phyloP scores from a whole-genome alignment of 768 basidiomycete genomes.

The Amyloporia xantha region DNA sequence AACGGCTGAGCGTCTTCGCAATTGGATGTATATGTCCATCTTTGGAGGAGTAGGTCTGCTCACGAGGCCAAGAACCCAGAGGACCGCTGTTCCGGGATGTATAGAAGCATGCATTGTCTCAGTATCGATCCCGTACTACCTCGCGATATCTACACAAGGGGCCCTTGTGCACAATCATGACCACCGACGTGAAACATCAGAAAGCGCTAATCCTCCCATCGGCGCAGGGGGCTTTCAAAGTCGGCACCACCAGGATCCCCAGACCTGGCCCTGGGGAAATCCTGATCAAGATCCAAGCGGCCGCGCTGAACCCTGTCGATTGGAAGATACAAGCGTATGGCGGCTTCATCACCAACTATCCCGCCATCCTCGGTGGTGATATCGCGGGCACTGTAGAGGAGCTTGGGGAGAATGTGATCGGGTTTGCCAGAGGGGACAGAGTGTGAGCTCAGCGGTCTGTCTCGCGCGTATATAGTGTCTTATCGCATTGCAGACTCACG shows the following conservation, averaged over 20 bases:
- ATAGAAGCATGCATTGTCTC: too few relatives aligned
- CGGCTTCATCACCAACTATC: slow-evolving; percentile 20
- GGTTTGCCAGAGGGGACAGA: slow-evolving; percentile 25
- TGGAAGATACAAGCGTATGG: slow-evolving; percentile 25
- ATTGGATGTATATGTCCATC: too few relatives aligned
- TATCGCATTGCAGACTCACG: slow-evolving; percentile 2
- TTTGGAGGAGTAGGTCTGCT: too few relatives aligned
- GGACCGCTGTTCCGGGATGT: too few relatives aligned
- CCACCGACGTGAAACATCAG: slow-evolving; percentile 1
- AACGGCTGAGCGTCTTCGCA: too few relatives aligned
- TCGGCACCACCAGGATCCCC: slow-evolving; percentile 11
- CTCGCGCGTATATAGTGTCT: background rate
- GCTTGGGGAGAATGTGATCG: slow-evolving; percentile 20
- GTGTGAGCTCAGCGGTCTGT: slow-evolving; percentile 11
- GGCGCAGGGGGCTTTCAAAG: slow-evolving; percentile 6
- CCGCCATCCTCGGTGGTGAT: slow-evolving; percentile 25
- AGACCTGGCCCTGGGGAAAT: slow-evolving; percentile 23
- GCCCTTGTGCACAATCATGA: background rate
- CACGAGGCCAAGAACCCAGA: too few relatives aligned
- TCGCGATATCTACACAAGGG: background rate
- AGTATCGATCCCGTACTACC: too few relatives aligned
- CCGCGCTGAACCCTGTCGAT: slow-evolving; percentile 28
- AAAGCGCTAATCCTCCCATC: slow-evolving; percentile 9
- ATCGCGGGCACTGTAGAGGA: slow-evolving; percentile 25
- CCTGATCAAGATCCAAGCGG: slow-evolving; percentile 24